Conservation (phyloP, 768 basidiomycete genomes). For the Pulveroboletus sp. region DNA sequence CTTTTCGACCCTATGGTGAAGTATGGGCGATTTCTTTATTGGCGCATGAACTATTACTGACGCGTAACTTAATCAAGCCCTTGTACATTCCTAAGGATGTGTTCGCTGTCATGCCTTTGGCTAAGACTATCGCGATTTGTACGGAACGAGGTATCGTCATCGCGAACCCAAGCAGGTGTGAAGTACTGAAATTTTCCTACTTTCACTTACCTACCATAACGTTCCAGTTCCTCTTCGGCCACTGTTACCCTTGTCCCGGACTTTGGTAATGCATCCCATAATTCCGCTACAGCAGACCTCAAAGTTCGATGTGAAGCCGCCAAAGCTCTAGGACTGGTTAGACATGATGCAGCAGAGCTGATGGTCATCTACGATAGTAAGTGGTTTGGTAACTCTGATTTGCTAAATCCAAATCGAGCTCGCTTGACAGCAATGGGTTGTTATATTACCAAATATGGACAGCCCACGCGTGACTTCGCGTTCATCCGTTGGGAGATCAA, state of each 20-base stretch:
- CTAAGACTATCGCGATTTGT: constrained; percentile 61
- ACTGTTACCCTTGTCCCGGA: constrained; percentile 54
- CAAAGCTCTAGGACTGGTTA: constrained; percentile 65
- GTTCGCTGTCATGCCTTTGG: constrained; percentile 52
- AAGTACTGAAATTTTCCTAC: not conserved
- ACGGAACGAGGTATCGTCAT: constrained; percentile 62
- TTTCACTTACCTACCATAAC: not conserved
- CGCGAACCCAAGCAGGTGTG: constrained; percentile 64
- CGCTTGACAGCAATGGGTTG: constrained; percentile 60
- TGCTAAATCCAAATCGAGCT: constrained; percentile 1
- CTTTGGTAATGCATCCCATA: constrained; percentile 38
- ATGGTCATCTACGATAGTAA: constrained; percentile 73
- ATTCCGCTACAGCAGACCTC: constrained; percentile 43
- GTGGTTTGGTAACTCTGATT: constrained; percentile 17
- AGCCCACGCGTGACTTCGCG: constrained; percentile 52
- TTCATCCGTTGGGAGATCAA: constrained; percentile 79
- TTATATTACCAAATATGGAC: constrained; percentile 68
- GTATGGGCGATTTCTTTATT: constrained; percentile 35
- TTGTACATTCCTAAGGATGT: constrained; percentile 71
- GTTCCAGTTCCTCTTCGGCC: constrained; percentile 38
- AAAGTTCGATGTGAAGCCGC: constrained; percentile 54
- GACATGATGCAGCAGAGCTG: constrained; percentile 49
- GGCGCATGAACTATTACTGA: not conserved
- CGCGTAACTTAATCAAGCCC: constrained; percentile 35
- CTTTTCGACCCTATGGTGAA: constrained; percentile 63